Conservation (phyloP, 208 protist genomes). For the Porcisia hertigi region DNA sequence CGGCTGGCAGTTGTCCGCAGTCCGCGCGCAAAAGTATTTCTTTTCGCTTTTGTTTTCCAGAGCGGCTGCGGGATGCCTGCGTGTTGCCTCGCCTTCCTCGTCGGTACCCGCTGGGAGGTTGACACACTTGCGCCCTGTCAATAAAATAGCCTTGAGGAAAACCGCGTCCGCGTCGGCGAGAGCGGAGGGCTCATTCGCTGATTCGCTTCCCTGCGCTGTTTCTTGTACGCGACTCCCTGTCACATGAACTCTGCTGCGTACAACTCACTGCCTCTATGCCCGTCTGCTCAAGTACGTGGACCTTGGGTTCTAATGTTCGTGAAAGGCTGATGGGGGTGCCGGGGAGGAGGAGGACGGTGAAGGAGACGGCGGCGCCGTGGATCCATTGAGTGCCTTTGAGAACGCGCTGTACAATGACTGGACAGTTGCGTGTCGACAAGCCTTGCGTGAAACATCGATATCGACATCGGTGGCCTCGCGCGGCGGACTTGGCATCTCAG, state of each 20-base stretch:
- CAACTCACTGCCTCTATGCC: neutral
- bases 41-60: too few species aligned
- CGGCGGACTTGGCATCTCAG: neutral
- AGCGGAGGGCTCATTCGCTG: neutral
- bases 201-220: neutral
- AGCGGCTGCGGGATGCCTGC: neutral
- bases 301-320: neutral
- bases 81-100: neutral
- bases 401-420: constrained; percentile 15
- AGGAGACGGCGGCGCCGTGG: neutral
- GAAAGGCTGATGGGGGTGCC: neutral
- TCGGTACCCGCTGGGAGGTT: neutral
- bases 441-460: too few species aligned
- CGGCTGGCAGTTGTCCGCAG: neutral
- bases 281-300: neutral
- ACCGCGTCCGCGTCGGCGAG: neutral
- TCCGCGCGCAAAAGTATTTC: neutral
- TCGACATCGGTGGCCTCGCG: neutral
- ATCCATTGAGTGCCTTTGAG: neutral
- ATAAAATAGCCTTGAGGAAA: neutral
- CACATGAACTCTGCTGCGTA: too few species aligned
- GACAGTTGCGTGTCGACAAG: constrained; percentile 1
- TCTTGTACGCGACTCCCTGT: neutral
- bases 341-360: neutral
- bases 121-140: neutral